These are phyloP conservation scores for Ophiostoma novo-ulmi DNA, from an alignment of 2,329 filamentous ascomycete species.

Conservation along the genomic window DNA sequence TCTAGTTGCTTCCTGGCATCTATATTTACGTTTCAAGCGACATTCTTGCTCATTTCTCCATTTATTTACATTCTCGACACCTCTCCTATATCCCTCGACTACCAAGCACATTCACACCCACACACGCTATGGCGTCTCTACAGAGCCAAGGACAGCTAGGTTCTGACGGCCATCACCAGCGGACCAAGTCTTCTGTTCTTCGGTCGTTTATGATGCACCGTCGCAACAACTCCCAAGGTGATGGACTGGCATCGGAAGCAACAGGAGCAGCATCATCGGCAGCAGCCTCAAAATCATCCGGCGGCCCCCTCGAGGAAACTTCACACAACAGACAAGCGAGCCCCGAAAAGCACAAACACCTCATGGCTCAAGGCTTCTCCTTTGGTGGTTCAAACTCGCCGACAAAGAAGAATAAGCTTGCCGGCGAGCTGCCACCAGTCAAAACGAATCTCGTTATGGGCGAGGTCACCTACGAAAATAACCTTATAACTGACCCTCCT, in stretches of 20 bases:
- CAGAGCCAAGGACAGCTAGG: slow-evolving; percentile 12
- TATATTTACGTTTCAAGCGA: neutral
- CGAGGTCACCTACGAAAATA: neutral
- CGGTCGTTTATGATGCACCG: slow-evolving; percentile 48
- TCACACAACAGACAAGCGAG: slow-evolving; percentile 46
- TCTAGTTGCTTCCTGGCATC: neutral
- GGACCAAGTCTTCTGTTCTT: slow-evolving; percentile 47
- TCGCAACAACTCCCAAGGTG: slow-evolving; percentile 43
- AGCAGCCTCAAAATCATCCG: neutral
- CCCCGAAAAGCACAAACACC: slow-evolving; percentile 26
- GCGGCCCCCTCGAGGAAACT: slow-evolving; percentile 45
- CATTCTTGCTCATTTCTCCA: neutral
- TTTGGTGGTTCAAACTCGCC: slow-evolving; percentile 10
- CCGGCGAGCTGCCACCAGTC: neutral
- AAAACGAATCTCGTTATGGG: neutral
- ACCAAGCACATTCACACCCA: neutral
- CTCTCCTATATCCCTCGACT: neutral
- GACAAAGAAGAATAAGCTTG: slow-evolving; percentile 22
- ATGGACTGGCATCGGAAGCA: slow-evolving; percentile 33
- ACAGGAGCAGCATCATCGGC: slow-evolving; percentile 17
- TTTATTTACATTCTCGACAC: neutral
- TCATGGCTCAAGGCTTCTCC: slow-evolving; percentile 2
- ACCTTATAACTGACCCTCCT: neutral
- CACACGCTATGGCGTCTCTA: slow-evolving; percentile 24
- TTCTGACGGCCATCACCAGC: slow-evolving; percentile 33